Percentiles rank a stretch among this genome's conserved stretches.
These are phyloP conservation scores for Monosporozyma aerobia DNA, from an alignment of 805 yeast species.

Conservation along the genomic window DNA sequence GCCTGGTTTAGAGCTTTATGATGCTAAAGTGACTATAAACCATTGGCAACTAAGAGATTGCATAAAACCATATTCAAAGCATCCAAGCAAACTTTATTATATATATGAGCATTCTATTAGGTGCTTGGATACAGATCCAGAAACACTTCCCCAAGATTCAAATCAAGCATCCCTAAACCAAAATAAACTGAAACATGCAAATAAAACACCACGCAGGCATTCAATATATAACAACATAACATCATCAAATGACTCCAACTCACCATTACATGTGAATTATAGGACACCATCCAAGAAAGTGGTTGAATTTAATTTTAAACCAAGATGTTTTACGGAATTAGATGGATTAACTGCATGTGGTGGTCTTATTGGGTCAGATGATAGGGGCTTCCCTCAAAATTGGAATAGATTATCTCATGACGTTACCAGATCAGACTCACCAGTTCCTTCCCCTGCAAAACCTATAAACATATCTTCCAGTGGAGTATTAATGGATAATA, in stretches of 20 bases:
- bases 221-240: neutral
- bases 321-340: slow-evolving; percentile 57
- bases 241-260: neutral
- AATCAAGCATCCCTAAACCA: neutral
- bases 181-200: neutral
- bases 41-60: slow-evolving; percentile 84
- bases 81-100: slow-evolving; percentile 42
- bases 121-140: slow-evolving; percentile 31
- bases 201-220: neutral
- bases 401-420: slow-evolving; percentile 18
- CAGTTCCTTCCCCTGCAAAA: slow-evolving; percentile 12
- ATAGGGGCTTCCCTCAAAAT: slow-evolving; percentile 23
- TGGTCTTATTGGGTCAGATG: slow-evolving; percentile 38
- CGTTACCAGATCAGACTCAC: neutral
- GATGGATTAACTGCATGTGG: slow-evolving; percentile 48
- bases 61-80: slow-evolving; percentile 40
- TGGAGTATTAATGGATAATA: slow-evolving; percentile 20
- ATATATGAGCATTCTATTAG: slow-evolving; percentile 49
- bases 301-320: slow-evolving; percentile 51
- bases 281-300: slow-evolving; percentile 28
- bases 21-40: slow-evolving; percentile 26
- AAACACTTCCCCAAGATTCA: neutral
- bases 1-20: slow-evolving; percentile 27
- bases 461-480: slow-evolving; percentile 25
- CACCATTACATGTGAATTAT: slow-evolving; percentile 4